Base-by-base conservation (phyloP, 352 stramenopile genomes). In the Pythium apleroticum region DNA sequence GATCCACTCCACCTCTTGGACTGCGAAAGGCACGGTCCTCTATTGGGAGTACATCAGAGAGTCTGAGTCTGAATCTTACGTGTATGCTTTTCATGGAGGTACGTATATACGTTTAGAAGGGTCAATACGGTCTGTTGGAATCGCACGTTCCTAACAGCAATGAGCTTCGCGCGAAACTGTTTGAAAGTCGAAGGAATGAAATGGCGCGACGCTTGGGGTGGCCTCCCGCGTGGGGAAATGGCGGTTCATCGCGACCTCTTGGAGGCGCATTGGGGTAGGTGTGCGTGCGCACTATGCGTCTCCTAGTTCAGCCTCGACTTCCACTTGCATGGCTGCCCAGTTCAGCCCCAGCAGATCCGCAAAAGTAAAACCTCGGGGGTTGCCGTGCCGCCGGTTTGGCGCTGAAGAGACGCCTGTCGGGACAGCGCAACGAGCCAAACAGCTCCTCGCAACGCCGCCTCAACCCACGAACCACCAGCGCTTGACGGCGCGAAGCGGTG, bases 131-230 rank as follows among this genome's bases (percentile, higher is more conserved):
- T 20, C 37, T n/a, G 17, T 46, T 22, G 20, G 37, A 22, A 46
- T 8, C 4, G 2, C 15, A 8, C 15, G 37, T 46, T 46, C 37
- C 19, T 46, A 46, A 46, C 37, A 0, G 14, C 20, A 46, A 46
- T 48, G 39, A 48, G 39, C 39, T 48, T 20, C 39, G 15, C 39
- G 17, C 39, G 39, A 48, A 48, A 48, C 39, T 22, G 39, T 48
- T 48, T 48, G 39, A 48, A 48, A 14, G 33, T 41, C 33, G 33
- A 41, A 41, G 33, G 24, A 24, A 24, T 7, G 39, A 22, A 48
- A 48, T 48, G 39, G 39, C 39, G 39, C 39, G 39, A 48, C 39
- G 39, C 39, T 48, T 48, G 39, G 39, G 9, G 37, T n/a, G 37
- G 17, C 37, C 11, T n/a, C 37, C 7, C 39, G 39, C 17, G 19